Conservation (phyloP, 1,284 basidiomycete genomes). For the Moesziomyces aphidis region DNA sequence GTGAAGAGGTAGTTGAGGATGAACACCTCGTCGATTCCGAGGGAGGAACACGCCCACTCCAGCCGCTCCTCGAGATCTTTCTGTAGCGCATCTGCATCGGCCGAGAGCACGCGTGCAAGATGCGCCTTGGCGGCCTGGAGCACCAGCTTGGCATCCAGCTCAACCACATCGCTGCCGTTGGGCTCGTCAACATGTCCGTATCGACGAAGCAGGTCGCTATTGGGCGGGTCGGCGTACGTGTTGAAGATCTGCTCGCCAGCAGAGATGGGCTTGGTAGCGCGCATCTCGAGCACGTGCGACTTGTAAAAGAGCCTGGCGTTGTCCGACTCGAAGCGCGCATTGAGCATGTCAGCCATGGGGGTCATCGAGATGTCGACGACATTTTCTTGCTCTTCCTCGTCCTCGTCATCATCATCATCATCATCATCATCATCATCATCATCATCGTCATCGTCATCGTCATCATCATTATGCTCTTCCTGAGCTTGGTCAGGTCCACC, state of each 20-base stretch:
- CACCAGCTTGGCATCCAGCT: slow-evolving; percentile 83
- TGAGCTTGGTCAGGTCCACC: slow-evolving; percentile 21
- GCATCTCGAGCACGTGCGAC: slow-evolving; percentile 79
- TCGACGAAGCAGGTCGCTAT: slow-evolving; percentile 90
- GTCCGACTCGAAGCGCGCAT: slow-evolving; percentile 63
- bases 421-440: slow-evolving; percentile 41
- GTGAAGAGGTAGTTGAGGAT: slow-evolving; percentile 59
- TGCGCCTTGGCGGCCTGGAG: slow-evolving; percentile 69
- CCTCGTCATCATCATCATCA: slow-evolving; percentile 27
- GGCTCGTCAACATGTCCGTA: slow-evolving; percentile 94
- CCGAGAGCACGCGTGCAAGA: slow-evolving; percentile 9
- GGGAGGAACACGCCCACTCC: slow-evolving; percentile 57
- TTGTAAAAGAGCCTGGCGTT: slow-evolving; percentile 83
- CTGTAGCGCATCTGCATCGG: slow-evolving; percentile 11
- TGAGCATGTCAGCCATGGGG: slow-evolving; percentile 90
- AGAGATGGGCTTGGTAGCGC: slow-evolving; percentile 79
- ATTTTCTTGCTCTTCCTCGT: slow-evolving; percentile 49
- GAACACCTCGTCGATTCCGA: slow-evolving; percentile 61
- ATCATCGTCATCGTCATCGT: slow-evolving; percentile 9
- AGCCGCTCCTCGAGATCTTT: slow-evolving; percentile 41
- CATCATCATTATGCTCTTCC: slow-evolving; percentile 6
- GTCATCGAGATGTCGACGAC: slow-evolving; percentile 88
- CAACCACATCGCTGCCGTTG: slow-evolving; percentile 88
- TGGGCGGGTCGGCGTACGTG: slow-evolving; percentile 94
- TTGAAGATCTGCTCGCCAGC: slow-evolving; percentile 90